Base-by-base conservation (phyloP, 2,329 filamentous ascomycete species). In the Sarocladium strictum region DNA sequence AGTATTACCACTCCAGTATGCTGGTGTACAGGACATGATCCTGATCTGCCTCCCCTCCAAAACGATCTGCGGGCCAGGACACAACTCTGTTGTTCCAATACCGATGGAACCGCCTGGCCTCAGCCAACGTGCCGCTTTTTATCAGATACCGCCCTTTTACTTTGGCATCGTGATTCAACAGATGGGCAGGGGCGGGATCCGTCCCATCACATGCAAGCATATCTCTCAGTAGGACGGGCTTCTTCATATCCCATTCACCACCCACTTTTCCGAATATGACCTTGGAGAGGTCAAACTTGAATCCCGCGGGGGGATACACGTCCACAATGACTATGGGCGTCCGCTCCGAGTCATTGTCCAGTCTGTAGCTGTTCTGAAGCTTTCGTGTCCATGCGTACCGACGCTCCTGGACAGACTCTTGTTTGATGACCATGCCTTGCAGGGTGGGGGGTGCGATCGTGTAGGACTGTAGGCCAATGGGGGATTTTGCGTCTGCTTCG, bases 51-150 rank as follows among this genome's bases (percentile, higher is more conserved):
- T 26, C 52, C 35, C 33, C 24, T 24, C n/a, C 32, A 27, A 51
- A 47, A 29, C 35, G n/a, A 3, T 27, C 14, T 51, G 9, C 15
- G 52, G 54, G 6, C 21, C 54, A 58, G 6, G 59, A 58, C 4
- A 73, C 53, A 47, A 60, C 62, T 24, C 67, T 67, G 51, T 66
- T 63, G 53, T 75, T 73, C 72, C 72, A 75, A 50, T 59, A 59
- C n/a, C 72, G 67, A 43, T 73, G 67, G 55, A 75, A 75, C 14
- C 71, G 64, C 57, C 68, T 64, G 2, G 71, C 72, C 41, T 70
- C 66, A 19, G 57, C 56, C 2, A 65, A 61, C 29, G 63, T 63
- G 15, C 62, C 58, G 54, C 65, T 72, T 2, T 65, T 62, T 9
- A 74, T 47, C 26, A 72, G 57, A 54, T 72, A 73, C 4, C 68